Percentiles rank a stretch among this genome's conserved stretches.
Conservation (phyloP, 2,329 filamentous ascomycete genomes). For the Neocucurbitaria cava region DNA sequence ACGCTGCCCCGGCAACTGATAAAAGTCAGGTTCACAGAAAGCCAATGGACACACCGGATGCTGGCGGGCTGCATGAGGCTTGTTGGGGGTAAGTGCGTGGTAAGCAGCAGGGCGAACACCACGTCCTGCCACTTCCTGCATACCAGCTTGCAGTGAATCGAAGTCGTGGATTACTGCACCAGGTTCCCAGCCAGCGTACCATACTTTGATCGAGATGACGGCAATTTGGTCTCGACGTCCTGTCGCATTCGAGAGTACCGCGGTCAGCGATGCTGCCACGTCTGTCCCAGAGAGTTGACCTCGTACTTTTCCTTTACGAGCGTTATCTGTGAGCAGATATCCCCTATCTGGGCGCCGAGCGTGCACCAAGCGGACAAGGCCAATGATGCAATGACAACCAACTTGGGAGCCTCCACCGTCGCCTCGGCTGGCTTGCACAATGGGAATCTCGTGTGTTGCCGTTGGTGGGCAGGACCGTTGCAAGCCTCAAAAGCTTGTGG, state of each 20-base stretch:
- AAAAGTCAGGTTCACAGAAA: conserved; percentile 6
- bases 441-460: conserved; percentile 10
- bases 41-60: conserved; percentile 14
- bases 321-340: conserved; percentile 3
- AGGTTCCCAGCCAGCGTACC: conserved; percentile 11
- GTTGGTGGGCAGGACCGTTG: conserved; percentile 6
- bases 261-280: neutral
- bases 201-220: conserved; percentile 1
- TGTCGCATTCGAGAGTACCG: neutral
- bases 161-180: conserved; percentile 1
- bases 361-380: neutral
- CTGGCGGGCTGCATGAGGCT: conserved; percentile 19
- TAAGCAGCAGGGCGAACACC: conserved; percentile 18
- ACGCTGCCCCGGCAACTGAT: conserved; percentile 21
- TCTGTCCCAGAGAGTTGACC: neutral
- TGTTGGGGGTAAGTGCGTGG: conserved; percentile 21
- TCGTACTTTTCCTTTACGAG: neutral
- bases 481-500: conserved; percentile 16
- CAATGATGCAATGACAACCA: conserved; percentile 20
- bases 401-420: neutral
- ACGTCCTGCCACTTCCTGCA: conserved; percentile 13
- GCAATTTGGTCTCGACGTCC: neutral
- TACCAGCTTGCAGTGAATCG: conserved; percentile 2
- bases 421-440: conserved; percentile 5
- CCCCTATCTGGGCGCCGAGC: conserved; percentile 2